A percentile compares a stretch with the other conserved stretches of the same genome.
Conservation (phyloP, 805 yeast genomes). For the Ogataea neopini region DNA sequence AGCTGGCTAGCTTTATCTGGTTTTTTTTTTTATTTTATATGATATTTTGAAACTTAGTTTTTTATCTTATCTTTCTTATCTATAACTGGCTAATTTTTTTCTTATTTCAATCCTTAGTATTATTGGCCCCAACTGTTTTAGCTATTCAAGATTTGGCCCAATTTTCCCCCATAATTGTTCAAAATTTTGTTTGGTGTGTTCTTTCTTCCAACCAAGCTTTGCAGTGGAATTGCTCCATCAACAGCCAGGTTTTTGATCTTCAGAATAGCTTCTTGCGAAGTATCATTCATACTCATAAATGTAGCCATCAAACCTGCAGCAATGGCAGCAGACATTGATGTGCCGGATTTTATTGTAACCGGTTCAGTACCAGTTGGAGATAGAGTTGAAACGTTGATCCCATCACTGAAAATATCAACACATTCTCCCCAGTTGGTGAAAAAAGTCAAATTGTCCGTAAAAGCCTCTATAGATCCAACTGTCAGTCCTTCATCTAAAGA, state of each 20-base stretch:
- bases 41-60: not conserved
- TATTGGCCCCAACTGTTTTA: not conserved
- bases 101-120: not conserved
- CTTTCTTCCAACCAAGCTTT: constrained; percentile 11
- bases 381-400: constrained; percentile 46
- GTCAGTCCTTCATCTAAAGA: constrained; percentile 42
- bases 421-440: constrained; percentile 54
- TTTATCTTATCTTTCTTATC: not conserved
- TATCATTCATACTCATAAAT: constrained; percentile 43
- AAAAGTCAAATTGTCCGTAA: constrained; percentile 35
- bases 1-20: not conserved
- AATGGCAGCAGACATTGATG: constrained; percentile 50
- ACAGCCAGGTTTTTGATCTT: constrained; percentile 24
- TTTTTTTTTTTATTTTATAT: not conserved
- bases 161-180: constrained; percentile 24
- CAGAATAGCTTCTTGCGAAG: constrained; percentile 36
- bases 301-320: constrained; percentile 48
- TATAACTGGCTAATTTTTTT: not conserved
- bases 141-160: constrained; percentile 17
- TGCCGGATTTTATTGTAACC: constrained; percentile 43
- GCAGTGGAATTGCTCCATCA: constrained; percentile 14
- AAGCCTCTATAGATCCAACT: constrained; percentile 42
- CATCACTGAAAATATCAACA: constrained; percentile 53
- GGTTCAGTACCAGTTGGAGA: constrained; percentile 33
- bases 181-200: constrained; percentile 27